Evolutionary conservation across 192 early-diverging fungal genomes (phyloP).

Genomic region (Ambispora gerdemannii): DNA sequence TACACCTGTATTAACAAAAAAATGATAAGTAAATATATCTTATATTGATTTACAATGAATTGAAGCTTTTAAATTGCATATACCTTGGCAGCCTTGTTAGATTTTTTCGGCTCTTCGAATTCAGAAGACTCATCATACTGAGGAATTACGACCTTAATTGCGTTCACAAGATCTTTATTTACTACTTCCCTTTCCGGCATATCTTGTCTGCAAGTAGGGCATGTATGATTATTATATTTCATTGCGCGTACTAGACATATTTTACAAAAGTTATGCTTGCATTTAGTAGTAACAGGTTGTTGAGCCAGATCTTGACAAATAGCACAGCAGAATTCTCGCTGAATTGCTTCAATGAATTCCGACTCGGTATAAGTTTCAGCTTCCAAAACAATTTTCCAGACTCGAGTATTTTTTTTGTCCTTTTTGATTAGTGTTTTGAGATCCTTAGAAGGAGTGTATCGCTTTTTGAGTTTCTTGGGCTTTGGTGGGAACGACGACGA

Average conservation of each 20-base stretch:
- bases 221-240: slow-evolving; percentile 18
- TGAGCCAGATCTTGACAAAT: slow-evolving; percentile 35
- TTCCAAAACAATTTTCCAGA: slow-evolving; percentile 36
- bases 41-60: too few relatives aligned
- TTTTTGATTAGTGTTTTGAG: slow-evolving; percentile 31
- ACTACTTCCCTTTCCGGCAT: neutral
- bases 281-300: slow-evolving; percentile 39
- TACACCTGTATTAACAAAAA: too few relatives aligned
- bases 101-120: too few relatives aligned
- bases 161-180: slow-evolving; percentile 27
- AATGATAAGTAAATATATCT: too few relatives aligned
- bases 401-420: slow-evolving; percentile 32
- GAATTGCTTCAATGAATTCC: slow-evolving; percentile 38
- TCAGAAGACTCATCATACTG: too few relatives aligned
- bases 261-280: slow-evolving; percentile 37
- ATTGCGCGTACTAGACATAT: slow-evolving; percentile 30
- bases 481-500: neutral
- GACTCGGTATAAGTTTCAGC: slow-evolving; percentile 30
- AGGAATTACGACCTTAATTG: slow-evolving; percentile 25
- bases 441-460: slow-evolving; percentile 23
- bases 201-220: slow-evolving; percentile 35
- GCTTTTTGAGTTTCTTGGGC: neutral
- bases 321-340: slow-evolving; percentile 34
- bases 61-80: too few relatives aligned
- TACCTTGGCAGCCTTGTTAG: too few relatives aligned